phyloP scores from a whole-genome alignment of 257 asterid species.

The Handroanthus guayacan region DNA sequence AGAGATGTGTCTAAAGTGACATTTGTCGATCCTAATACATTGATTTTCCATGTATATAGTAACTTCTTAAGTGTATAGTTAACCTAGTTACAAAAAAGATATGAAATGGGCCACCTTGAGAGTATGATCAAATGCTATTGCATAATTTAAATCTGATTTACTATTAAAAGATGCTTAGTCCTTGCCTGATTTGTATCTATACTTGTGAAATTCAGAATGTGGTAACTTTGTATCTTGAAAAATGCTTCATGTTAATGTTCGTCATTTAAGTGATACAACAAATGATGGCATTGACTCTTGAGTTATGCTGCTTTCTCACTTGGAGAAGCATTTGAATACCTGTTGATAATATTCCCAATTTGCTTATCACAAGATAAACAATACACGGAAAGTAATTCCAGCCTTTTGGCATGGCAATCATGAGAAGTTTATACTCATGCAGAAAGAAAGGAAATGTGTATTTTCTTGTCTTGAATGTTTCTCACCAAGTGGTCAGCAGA shows the following conservation, averaged over 20 bases:
- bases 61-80: neutral
- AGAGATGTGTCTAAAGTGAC: neutral
- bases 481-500: neutral
- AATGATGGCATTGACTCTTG: neutral
- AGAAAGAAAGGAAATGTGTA: neutral
- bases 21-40: neutral
- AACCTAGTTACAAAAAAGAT: neutral
- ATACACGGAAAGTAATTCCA: neutral
- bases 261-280: neutral
- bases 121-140: constrained; percentile 30
- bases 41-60: neutral
- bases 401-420: neutral
- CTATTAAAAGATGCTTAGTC: neutral
- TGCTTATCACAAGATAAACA: neutral
- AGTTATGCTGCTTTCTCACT: neutral
- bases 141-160: neutral
- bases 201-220: neutral
- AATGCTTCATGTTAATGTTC: neutral
- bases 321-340: neutral
- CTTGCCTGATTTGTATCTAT: neutral
- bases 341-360: no score
- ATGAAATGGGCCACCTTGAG: neutral
- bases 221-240: neutral
- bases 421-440: neutral
- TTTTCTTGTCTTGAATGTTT: neutral